phyloP scores from a whole-genome alignment of 805 yeast genomes.

The Pichia thaimueangensis region DNA sequence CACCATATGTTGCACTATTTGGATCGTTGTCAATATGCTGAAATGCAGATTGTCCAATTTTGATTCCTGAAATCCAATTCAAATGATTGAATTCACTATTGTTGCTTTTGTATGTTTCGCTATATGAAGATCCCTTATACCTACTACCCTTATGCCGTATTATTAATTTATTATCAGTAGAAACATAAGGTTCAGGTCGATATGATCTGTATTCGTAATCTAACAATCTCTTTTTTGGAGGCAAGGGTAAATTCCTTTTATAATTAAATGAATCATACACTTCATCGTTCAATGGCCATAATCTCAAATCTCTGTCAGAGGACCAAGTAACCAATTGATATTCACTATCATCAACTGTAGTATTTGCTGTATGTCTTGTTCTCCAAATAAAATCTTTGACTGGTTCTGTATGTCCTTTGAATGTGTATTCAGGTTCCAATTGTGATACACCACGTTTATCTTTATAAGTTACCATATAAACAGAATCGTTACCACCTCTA shows the following conservation, averaged over 20 bases:
- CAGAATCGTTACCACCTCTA: slow-evolving; percentile 71
- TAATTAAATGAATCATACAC: slow-evolving; percentile 42
- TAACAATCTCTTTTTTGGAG: slow-evolving; percentile 29
- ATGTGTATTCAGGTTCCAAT: slow-evolving; percentile 49
- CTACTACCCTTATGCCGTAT: slow-evolving; percentile 13
- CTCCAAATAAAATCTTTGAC: slow-evolving; percentile 90
- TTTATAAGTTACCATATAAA: slow-evolving; percentile 48
- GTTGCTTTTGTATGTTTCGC: slow-evolving; percentile 14
- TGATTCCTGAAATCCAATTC: slow-evolving; percentile 90
- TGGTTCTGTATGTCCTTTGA: slow-evolving; percentile 78
- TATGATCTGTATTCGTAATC: slow-evolving; percentile 37
- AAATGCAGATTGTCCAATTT: slow-evolving; percentile 54
- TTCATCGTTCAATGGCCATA: slow-evolving; percentile 65
- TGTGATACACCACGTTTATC: slow-evolving; percentile 31
- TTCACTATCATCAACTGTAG: slow-evolving; percentile 60
- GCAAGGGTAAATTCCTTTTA: slow-evolving; percentile 25
- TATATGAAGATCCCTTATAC: slow-evolving; percentile 15
- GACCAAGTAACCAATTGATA: slow-evolving; percentile 94
- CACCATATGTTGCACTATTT: slow-evolving; percentile 32
- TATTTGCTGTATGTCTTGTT: slow-evolving; percentile 41
- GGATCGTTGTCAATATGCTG: slow-evolving; percentile 29
- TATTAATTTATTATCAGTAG: slow-evolving; percentile 20
- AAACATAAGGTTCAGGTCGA: slow-evolving; percentile 41
- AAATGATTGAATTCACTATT: slow-evolving; percentile 54
- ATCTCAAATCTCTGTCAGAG: slow-evolving; percentile 72